Percentiles rank a stretch among this genome's conserved stretches.
phyloP scores from a whole-genome alignment of 306 rosid genomes.

The Cucurbita maxima region DNA sequence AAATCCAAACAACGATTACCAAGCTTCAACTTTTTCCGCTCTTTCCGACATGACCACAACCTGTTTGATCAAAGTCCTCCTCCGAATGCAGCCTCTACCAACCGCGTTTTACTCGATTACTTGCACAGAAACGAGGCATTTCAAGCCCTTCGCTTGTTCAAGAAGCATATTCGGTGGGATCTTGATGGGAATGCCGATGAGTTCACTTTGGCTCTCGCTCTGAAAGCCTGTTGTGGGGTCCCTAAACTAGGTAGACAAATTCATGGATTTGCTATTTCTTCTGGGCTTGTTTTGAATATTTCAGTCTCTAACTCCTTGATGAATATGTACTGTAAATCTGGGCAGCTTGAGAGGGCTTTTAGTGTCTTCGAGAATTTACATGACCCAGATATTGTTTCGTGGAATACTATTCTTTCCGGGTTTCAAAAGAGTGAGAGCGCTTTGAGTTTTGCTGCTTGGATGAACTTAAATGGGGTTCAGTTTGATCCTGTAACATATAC shows the following conservation, averaged over 20 bases:
- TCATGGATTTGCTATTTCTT: slow-evolving; percentile 36
- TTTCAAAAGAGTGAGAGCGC: slow-evolving; percentile 44
- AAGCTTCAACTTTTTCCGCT: slow-evolving; percentile 1
- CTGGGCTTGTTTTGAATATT: slow-evolving; percentile 29
- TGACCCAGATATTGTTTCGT: slow-evolving; percentile 52
- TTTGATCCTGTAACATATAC: slow-evolving; percentile 57
- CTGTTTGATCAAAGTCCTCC: slow-evolving; percentile 34
- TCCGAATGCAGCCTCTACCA: slow-evolving; percentile 24
- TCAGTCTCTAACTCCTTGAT: slow-evolving; percentile 58
- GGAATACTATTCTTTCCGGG: slow-evolving; percentile 79
- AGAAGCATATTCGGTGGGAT: slow-evolving; percentile 19
- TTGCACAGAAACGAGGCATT: slow-evolving; percentile 28
- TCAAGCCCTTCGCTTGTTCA: slow-evolving; percentile 38
- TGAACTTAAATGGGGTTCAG: slow-evolving; percentile 38
- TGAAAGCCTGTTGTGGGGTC: slow-evolving; percentile 62
- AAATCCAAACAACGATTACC: slow-evolving; percentile 8
- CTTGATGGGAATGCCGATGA: slow-evolving; percentile 23
- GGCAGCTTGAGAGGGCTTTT: slow-evolving; percentile 29
- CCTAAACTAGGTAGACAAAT: slow-evolving; percentile 35
- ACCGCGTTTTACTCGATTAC: slow-evolving; percentile 28
- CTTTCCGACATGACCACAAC: slow-evolving; percentile 29
- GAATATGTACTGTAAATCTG: slow-evolving; percentile 65
- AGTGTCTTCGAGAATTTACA: slow-evolving; percentile 38
- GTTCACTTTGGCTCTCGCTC: slow-evolving; percentile 38
- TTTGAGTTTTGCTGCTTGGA: slow-evolving; percentile 34